phyloP scores from a whole-genome alignment of 2,329 filamentous ascomycete genomes.

The Xylariaceae sp. region DNA sequence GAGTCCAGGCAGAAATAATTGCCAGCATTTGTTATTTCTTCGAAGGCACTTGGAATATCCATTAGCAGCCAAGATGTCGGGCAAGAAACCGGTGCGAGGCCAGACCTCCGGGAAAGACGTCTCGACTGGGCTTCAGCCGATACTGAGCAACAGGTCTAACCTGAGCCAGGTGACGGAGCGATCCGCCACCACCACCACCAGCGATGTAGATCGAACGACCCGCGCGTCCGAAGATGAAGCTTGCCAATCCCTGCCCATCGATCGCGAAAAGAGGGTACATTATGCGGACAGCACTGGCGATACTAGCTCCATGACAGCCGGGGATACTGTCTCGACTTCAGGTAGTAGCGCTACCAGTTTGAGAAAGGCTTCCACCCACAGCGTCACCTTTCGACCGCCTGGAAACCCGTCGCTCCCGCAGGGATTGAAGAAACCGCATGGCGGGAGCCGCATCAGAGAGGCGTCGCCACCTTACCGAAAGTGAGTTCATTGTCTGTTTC shows the following conservation, averaged over 20 bases:
- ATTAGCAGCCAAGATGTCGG: conserved; percentile 27
- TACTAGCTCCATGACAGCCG: conserved; percentile 32
- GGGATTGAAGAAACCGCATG: conserved; percentile 42
- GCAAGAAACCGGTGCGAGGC: conserved; percentile 19
- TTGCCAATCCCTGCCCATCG: conserved; percentile 11
- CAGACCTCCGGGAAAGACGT: conserved; percentile 27
- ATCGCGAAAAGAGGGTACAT: conserved; percentile 21
- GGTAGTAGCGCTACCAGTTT: conserved; percentile 33
- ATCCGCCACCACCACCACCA: conserved; percentile 1
- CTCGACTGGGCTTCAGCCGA: conserved; percentile 28
- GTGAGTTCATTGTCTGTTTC: conserved; percentile 34
- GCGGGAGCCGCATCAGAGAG: conserved; percentile 38
- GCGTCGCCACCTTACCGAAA: conserved; percentile 46
- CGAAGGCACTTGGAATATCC: conserved; percentile 5
- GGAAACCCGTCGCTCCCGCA: conserved; percentile 44
- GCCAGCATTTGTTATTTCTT: conserved; percentile 10
- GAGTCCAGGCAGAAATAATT: conserved; percentile 33
- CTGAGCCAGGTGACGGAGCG: conserved; percentile 26
- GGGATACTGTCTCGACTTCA: conserved; percentile 35
- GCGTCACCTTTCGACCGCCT: conserved; percentile 43
- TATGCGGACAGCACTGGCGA: conserved; percentile 30
- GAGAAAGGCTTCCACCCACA: conserved; percentile 44
- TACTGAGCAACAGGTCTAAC: conserved; percentile 8
- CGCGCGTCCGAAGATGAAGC: conserved; percentile 13
- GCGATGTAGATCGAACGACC: conserved; percentile 11